Base-by-base conservation (phyloP, 1,139 yeast species). In the Sugiyamaella pinicola region DNA sequence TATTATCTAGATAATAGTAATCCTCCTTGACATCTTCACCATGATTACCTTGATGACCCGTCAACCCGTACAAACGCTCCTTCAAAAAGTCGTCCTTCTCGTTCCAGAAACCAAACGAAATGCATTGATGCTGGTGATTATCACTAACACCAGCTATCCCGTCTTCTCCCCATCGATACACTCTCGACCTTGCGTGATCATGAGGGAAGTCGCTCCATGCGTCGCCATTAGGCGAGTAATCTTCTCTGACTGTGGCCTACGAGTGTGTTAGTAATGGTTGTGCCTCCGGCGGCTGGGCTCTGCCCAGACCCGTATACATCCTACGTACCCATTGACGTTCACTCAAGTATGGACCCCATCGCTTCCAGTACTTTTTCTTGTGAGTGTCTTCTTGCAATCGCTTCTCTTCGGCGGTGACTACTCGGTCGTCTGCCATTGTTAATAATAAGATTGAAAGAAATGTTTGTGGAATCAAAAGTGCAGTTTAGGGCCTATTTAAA, bases 91-190 rank as follows among this genome's bases (percentile, higher is more conserved):
- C 85, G 69, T 91, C 98, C 63, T 88, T 77, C 57, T 87, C 96
- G 72, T 91, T 91, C 98, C 98, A 91, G 58, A 91, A 76, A 1
- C 91, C 96, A 75, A 90, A 77, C 34, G 89, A 80, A 60, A 88
- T 71, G 68, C 95, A 86, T 51, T 88, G 74, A 64, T 81, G 71
- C 68, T 88, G 96, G 64, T 88, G 91, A 60, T 88, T 83, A 68
- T 91, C 98, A 55, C 88, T 81, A 18, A 89, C 87, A 51, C 98
- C 98, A 8, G 95, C 96, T 62, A 91, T 75, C 3, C 98, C 98
- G 68, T 91, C 98, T 70, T 91, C 98, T 47, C 96, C 96, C 98
- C 98, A 91, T 51, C 98, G 78, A 67, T 87, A 91, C 15, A 88
- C 83, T 65, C 98, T 77, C 24, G 95, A 81, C 59, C 83, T 78